These are phyloP conservation scores for Colletotrichum graminicola DNA, from an alignment of 2,329 filamentous ascomycete genomes.

Conservation along the genomic window DNA sequence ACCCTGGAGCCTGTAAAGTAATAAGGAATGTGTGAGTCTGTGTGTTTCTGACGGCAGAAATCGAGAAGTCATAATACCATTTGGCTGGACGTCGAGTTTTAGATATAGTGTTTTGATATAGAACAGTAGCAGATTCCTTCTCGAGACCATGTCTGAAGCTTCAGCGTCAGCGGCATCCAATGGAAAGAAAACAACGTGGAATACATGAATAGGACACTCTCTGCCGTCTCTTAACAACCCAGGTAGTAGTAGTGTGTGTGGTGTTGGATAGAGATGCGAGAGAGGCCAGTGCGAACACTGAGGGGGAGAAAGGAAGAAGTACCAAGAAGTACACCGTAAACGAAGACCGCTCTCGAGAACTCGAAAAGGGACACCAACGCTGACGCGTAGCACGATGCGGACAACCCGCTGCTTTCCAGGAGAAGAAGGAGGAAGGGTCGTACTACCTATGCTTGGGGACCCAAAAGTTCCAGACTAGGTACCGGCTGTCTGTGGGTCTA, in stretches of 20 bases:
- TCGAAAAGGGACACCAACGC: not conserved
- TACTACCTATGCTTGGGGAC: not conserved
- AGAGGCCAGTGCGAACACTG: not conserved
- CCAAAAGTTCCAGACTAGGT: conserved; percentile 14
- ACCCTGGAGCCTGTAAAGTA: not conserved
- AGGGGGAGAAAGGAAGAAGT: not conserved
- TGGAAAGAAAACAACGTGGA: not conserved
- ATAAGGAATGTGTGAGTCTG: not conserved
- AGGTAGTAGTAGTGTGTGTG: no score
- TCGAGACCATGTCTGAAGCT: no score
- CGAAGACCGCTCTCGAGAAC: not conserved
- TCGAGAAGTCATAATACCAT: not conserved
- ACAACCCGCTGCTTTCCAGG: not conserved
- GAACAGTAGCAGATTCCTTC: no score
- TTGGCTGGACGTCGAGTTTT: not conserved
- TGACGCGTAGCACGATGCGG: not conserved
- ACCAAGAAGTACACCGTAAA: not conserved
- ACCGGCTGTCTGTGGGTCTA: not conserved
- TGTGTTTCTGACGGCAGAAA: not conserved
- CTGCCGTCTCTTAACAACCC: not conserved
- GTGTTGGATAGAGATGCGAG: not conserved
- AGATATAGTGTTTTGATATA: not conserved
- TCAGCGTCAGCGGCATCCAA: not conserved
- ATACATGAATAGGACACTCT: not conserved
- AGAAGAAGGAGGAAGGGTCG: not conserved